Evolutionary conservation across 345 rosid genomes (phyloP).

Genomic region (Citrus unshiu): DNA sequence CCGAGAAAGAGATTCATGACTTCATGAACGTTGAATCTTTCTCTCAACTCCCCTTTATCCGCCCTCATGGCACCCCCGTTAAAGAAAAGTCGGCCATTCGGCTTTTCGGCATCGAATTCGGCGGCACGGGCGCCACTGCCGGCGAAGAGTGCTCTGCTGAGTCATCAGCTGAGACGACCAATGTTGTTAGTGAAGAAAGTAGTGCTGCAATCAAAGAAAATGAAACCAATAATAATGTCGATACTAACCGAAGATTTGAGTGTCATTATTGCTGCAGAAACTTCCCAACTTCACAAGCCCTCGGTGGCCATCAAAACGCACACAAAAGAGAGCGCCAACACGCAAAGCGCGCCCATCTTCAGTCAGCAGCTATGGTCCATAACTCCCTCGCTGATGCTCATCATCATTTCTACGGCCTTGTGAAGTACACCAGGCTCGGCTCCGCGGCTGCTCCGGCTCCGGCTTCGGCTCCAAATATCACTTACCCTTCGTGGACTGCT

Average conservation of each 20-base stretch:
- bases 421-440: conserved; percentile 53
- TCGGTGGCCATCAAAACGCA: conserved; percentile 99
- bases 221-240: conserved; percentile 31
- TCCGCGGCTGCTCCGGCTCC: conserved; percentile 26
- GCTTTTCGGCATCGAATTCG: conserved; percentile 86
- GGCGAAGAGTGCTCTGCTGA: too few relatives aligned
- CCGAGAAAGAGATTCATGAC: conserved; percentile 49
- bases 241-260: conserved; percentile 67
- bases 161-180: background rate
- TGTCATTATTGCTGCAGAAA: conserved; percentile 94
- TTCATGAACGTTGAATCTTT: conserved; percentile 61
- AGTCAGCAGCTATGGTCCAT: conserved; percentile 65
- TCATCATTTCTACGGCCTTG: conserved; percentile 46
- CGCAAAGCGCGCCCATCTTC: conserved; percentile 80
- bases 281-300: conserved; percentile 98
- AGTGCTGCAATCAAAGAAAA: conserved; percentile 30
- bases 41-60: conserved; percentile 66
- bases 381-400: conserved; percentile 49
- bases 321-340: conserved; percentile 97
- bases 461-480: conserved; percentile 23
- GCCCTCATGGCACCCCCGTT: conserved; percentile 48
- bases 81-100: conserved; percentile 59
- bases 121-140: background rate
- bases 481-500: conserved; percentile 60
- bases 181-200: background rate